phyloP scores from a whole-genome alignment of 371 early-diverging fungal species.

The Rhizomucor pusillus region DNA sequence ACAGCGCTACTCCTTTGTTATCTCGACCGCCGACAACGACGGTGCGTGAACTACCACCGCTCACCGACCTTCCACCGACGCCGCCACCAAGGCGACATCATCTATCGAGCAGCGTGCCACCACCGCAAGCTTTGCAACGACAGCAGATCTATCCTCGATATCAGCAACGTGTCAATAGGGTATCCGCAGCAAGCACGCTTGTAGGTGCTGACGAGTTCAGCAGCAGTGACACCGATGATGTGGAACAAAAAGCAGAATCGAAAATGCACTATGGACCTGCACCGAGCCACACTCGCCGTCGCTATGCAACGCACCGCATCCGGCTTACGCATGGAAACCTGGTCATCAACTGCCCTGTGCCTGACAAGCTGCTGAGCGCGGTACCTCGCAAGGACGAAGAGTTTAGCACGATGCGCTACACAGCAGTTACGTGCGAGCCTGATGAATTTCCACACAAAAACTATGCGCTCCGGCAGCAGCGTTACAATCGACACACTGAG shows the following conservation, averaged over 20 bases:
- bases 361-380: conserved; percentile 38
- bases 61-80: not conserved
- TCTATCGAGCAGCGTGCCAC: not conserved
- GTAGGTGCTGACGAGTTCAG: not conserved
- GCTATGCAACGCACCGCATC: conserved; percentile 30
- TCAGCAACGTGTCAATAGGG: not conserved
- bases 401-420: conserved; percentile 70
- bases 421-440: conserved; percentile 66
- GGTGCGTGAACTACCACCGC: not conserved
- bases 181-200: conserved; percentile 7
- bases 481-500: conserved; percentile 52
- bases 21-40: not conserved
- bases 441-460: conserved; percentile 47
- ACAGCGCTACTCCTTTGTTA: too few relatives aligned
- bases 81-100: conserved; percentile 1
- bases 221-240: too few relatives aligned
- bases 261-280: conserved; percentile 39
- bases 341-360: conserved; percentile 53
- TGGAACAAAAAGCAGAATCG: not conserved
- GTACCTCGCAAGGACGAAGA: conserved; percentile 50
- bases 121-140: not conserved
- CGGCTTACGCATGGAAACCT: conserved; percentile 61
- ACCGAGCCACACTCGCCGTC: conserved; percentile 32
- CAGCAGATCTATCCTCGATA: not conserved
- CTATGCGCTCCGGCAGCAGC: conserved; percentile 47